Percentiles rank a stretch among this genome's conserved stretches.
These are phyloP conservation scores for Trametes sanguinea DNA, from an alignment of 768 basidiomycete genomes.

Conservation along the genomic window DNA sequence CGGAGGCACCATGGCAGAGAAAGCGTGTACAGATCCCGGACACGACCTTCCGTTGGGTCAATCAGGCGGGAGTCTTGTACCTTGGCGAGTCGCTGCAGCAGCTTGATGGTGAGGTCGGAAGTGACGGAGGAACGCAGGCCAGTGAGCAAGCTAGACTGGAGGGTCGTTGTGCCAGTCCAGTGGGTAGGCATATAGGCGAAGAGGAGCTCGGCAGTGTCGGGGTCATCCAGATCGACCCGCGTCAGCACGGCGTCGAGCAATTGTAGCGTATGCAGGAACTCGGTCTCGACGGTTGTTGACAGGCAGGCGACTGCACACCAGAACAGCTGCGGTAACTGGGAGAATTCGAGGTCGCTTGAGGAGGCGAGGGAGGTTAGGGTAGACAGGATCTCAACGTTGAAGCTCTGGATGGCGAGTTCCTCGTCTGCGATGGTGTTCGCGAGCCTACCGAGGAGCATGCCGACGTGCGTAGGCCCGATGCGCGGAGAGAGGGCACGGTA, in stretches of 20 bases:
- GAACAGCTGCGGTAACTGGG: conserved; percentile 78
- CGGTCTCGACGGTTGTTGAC: conserved; percentile 78
- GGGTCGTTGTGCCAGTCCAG: conserved; percentile 64
- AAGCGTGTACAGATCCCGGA: conserved; percentile 81
- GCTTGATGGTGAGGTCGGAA: conserved; percentile 61
- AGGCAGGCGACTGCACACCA: conserved; percentile 86
- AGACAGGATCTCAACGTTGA: conserved; percentile 79
- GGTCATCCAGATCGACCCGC: conserved; percentile 72
- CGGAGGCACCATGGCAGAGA: conserved; percentile 88
- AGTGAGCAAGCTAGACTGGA: conserved; percentile 72
- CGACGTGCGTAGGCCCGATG: conserved; percentile 70
- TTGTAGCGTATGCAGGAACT: conserved; percentile 68
- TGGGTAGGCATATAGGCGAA: conserved; percentile 65
- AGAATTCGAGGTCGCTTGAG: conserved; percentile 55
- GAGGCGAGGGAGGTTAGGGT: conserved; percentile 68
- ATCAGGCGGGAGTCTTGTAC: conserved; percentile 65
- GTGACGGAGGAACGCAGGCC: conserved; percentile 82
- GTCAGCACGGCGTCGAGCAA: conserved; percentile 67
- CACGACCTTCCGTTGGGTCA: conserved; percentile 67
- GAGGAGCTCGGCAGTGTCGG: conserved; percentile 65
- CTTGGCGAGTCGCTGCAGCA: conserved; percentile 64
- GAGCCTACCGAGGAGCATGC: conserved; percentile 76
- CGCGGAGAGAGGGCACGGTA: conserved; percentile 79
- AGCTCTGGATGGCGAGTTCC: conserved; percentile 76
- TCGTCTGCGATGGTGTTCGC: conserved; percentile 81